Conservation (phyloP, 495 filamentous ascomycete species). For the Pseudomonodictys pantanalensis region DNA sequence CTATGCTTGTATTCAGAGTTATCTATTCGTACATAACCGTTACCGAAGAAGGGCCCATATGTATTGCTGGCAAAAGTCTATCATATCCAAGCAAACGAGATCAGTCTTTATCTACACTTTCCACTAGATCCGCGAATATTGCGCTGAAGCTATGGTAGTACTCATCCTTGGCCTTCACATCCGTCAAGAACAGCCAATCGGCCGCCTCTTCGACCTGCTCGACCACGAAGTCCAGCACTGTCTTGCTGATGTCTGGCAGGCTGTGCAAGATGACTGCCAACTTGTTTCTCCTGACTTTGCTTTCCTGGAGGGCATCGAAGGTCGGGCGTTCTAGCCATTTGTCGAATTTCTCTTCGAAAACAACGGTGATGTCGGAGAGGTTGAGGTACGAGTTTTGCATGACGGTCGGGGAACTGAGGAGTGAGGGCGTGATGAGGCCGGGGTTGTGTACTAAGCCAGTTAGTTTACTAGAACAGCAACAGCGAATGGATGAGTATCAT, state of each 20-base stretch:
- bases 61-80: too few relatives aligned
- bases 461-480: background rate
- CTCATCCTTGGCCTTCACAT: conserved; percentile 20
- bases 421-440: conserved; percentile 1
- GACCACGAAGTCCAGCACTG: conserved; percentile 22
- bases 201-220: conserved; percentile 19
- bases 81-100: too few relatives aligned
- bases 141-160: conserved; percentile 21
- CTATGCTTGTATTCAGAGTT: too few relatives aligned
- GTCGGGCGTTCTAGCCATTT: conserved; percentile 12
- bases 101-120: conserved; percentile 11
- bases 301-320: conserved; percentile 5
- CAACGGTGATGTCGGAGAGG: conserved; percentile 28
- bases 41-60: too few relatives aligned
- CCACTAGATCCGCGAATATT: conserved; percentile 13
- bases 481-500: background rate
- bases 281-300: conserved; percentile 3
- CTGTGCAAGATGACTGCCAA: conserved; percentile 20
- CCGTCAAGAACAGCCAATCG: conserved; percentile 22
- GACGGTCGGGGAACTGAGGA: background rate
- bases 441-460: conserved; percentile 21
- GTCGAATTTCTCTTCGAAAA: conserved; percentile 26
- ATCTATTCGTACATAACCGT: too few relatives aligned
- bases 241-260: conserved; percentile 10
- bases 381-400: conserved; percentile 20